Conservation (phyloP, 2,329 filamentous ascomycete genomes). For the Gliomastix tumulicola region DNA sequence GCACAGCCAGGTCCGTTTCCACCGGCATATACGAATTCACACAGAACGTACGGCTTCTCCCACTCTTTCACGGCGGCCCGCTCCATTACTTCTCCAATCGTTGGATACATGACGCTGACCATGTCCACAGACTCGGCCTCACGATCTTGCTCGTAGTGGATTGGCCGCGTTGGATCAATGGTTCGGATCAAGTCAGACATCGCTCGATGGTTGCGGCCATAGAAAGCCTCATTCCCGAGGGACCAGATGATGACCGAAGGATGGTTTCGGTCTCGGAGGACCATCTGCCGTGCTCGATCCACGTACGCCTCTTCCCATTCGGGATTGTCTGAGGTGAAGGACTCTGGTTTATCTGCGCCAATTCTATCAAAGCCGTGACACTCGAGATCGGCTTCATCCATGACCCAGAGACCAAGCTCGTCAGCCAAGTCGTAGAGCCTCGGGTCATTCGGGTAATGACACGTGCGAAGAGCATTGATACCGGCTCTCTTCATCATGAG, state of each 20-base stretch:
- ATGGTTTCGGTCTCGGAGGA: conserved; percentile 54
- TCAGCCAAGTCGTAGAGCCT: conserved; percentile 55
- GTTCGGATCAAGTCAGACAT: conserved; percentile 60
- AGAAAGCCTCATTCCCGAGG: conserved; percentile 68
- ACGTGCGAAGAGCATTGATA: conserved; percentile 63
- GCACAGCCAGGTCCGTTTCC: conserved; percentile 64
- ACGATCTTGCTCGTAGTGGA: conserved; percentile 61
- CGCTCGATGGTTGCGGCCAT: conserved; percentile 57
- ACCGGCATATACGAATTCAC: conserved; percentile 57
- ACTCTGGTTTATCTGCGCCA: too few species aligned
- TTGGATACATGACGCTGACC: conserved; percentile 57
- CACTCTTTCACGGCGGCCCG: too few species aligned
- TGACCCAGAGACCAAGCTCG: conserved; percentile 57
- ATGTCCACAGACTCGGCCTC: conserved; percentile 54
- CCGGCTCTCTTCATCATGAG: conserved; percentile 62
- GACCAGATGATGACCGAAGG: conserved; percentile 64
- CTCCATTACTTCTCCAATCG: not conserved
- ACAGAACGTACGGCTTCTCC: conserved; percentile 50
- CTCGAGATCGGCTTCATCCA: conserved; percentile 50
- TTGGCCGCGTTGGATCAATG: conserved; percentile 47
- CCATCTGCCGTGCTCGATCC: conserved; percentile 57
- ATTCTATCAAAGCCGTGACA: conserved; percentile 38
- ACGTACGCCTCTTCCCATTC: conserved; percentile 59
- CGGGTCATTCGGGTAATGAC: conserved; percentile 58
- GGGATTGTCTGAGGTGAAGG: conserved; percentile 51